Evolutionary conservation across 2,329 filamentous ascomycete genomes (phyloP), one percentile per base, ranked within the genome.

Genomic region (Cylindrodendrum hubeiense): DNA sequence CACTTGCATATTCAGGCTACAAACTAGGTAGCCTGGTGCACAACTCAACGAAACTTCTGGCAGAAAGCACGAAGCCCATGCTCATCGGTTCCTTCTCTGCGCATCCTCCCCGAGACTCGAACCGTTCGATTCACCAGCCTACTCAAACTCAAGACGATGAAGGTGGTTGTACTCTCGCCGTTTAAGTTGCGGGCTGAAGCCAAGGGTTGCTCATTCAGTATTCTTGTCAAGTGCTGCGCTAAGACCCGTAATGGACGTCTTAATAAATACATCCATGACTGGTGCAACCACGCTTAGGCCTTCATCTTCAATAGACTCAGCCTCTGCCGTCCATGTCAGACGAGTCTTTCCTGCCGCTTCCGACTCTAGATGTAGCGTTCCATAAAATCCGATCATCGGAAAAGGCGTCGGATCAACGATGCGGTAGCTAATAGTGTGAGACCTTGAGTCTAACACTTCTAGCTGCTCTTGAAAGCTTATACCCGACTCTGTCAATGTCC

Each of bases 381-480:
- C 52, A 44, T 43, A n/a, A 13, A 55, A 55, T 5, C 52, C 52
- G 2, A 21, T 55, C 52, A 55, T 55, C 22, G 52, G 52, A 44
- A 55, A 55, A 24, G 52, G 52, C 6, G 52, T 55, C 7, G 52
- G 52, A 21, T 55, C 52, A 12, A 55, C 3, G 21, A 55, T 41
- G 17, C n/a, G 19, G 37, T 55, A 55, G 24, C 52, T 41, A 24
- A 55, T 55, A 5, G 52, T 55, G 19, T 55, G 52, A 55, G 52
- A 43, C 3, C 5, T 8, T 6, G 22, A 4, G 12, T 55, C 52
- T 8, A 55, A n/a, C 3, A 41, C 22, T 19, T 55, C 37, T 1
- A 55, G 24, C 37, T 44, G 21, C 28, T 55, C 52, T 17, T 55
- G 39, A 5, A 55, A 46, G 24, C 52, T 55, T 17, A 46, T 33